Base-by-base conservation (phyloP, 73 alveolate genomes). In the Symbiodinium pilosum region DNA sequence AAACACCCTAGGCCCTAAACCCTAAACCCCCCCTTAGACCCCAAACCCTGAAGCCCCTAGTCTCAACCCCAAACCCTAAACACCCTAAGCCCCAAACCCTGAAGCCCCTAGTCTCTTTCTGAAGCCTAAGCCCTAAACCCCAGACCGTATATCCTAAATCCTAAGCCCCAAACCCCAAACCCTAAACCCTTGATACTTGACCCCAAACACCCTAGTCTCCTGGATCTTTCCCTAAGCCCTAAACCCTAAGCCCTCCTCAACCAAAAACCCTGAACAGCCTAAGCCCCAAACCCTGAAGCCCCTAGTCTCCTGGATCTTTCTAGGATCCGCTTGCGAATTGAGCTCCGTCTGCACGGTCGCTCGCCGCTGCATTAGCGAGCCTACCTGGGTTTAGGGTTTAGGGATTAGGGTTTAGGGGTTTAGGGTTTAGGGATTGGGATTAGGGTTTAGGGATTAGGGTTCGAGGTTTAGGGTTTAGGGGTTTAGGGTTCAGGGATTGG, bases 311-410 rank as follows among this genome's bases (percentile, higher is more conserved):
- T 91, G 97, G 28, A 91, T 84, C 97, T 91, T 91, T 43, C 97
- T 38, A 0, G 97, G 97, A 34, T 91, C 97, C 44, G 97, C 89
- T 73, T 69, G 88, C 2, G 97, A 68, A 42, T 91, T 91, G 32
- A 91, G 89, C 59, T 91, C 97, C 30, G 97, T 91, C 77, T 91
- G 97, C 75, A 91, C 89, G 26, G 84, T 91, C 24, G 87, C 97
- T 12, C 89, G 41, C 39, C 97, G 89, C 97, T 73, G 97, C 96
- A 89, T 59, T 68, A 91, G 42, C 40, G 97, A 73, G 34, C 97
- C 97, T 18, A 91, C 89, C 85, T 71, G 85, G 44, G 85, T n/a
- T 9, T 21, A 59, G 38, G 71, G 30, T 54, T 54, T 54, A 24
- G 40, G 36, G 77, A 7, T 2, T 26, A 64, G 77, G 77, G 39